Conservation (phyloP, 352 stramenopile species). For the Phytopythium sindhum region DNA sequence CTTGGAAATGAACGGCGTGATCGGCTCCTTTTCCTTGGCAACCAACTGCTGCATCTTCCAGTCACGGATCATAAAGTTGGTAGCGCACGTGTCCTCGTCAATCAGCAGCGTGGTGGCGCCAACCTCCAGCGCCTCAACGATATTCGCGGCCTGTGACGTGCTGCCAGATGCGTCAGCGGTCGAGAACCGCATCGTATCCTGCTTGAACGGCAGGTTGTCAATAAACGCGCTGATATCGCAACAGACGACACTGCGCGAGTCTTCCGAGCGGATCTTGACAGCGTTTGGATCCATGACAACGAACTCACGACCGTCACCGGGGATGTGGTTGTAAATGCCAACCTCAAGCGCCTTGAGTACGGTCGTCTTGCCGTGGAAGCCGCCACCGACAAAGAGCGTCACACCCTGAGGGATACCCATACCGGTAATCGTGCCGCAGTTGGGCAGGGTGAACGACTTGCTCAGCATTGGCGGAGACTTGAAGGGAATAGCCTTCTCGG, state of each 20-base stretch:
- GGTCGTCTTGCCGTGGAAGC: conserved; percentile 98
- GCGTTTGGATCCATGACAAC: conserved; percentile 84
- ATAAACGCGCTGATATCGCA: conserved; percentile 96
- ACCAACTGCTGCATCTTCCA: conserved; percentile 97
- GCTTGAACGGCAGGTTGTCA: conserved; percentile 94
- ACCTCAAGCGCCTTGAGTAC: conserved; percentile 93
- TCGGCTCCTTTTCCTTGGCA: conserved; percentile 94
- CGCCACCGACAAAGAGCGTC: conserved; percentile 95
- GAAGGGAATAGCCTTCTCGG: conserved; percentile 67
- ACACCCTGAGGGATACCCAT: conserved; percentile 95
- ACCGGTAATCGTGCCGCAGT: conserved; percentile 77
- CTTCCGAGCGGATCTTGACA: conserved; percentile 95
- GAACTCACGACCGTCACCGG: conserved; percentile 94
- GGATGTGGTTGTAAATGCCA: conserved; percentile 96
- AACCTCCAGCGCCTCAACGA: conserved; percentile 92
- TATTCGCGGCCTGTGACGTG: conserved; percentile 96
- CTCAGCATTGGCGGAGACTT: conserved; percentile 80
- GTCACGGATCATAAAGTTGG: conserved; percentile 98
- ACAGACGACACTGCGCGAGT: conserved; percentile 88
- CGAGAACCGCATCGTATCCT: conserved; percentile 90
- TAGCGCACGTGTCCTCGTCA: conserved; percentile 97
- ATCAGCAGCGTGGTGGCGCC: conserved; percentile 92
- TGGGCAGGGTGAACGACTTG: conserved; percentile 86
- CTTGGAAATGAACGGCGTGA: conserved; percentile 96
- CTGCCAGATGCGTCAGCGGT: conserved; percentile 94